Percentiles rank a stretch among this genome's conserved stretches.
phyloP scores from a whole-genome alignment of 1,139 yeast genomes.

The Eremothecium gossypii region DNA sequence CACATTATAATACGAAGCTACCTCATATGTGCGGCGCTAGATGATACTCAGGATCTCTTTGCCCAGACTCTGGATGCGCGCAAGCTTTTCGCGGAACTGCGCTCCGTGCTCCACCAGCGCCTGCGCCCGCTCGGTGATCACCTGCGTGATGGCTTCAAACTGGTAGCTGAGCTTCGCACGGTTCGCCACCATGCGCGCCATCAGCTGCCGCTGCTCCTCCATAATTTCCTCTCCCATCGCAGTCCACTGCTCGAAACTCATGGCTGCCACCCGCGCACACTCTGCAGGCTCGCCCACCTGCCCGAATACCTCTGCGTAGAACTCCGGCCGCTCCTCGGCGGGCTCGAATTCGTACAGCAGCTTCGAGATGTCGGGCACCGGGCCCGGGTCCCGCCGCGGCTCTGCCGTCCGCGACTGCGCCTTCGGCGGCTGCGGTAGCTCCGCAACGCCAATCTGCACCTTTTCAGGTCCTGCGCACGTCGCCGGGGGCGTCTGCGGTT shows the following conservation, averaged over 20 bases:
- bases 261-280: constrained; percentile 25
- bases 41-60: constrained; percentile 34
- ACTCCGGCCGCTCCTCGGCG: constrained; percentile 4
- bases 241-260: constrained; percentile 33
- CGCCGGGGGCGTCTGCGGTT: no score
- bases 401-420: no score
- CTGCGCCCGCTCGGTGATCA: constrained; percentile 34
- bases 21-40: constrained; percentile 6
- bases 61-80: constrained; percentile 33
- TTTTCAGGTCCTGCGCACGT: no score
- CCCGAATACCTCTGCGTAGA: constrained; percentile 10
- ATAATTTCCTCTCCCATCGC: constrained; percentile 29
- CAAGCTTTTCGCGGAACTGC: constrained; percentile 31
- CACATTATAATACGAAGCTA: constrained; percentile 12
- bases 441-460: no score
- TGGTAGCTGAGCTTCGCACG: constrained; percentile 35
- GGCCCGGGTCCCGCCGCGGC: constrained; percentile 8
- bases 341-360: constrained; percentile 5
- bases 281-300: constrained; percentile 14
- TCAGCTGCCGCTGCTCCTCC: constrained; percentile 28
- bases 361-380: constrained; percentile 4
- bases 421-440: no score
- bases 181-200: constrained; percentile 30
- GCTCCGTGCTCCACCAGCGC: constrained; percentile 32
- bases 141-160: constrained; percentile 29